phyloP scores from a whole-genome alignment of 176 grass and related monocot species.

The Cenchrus fungigraminus region DNA sequence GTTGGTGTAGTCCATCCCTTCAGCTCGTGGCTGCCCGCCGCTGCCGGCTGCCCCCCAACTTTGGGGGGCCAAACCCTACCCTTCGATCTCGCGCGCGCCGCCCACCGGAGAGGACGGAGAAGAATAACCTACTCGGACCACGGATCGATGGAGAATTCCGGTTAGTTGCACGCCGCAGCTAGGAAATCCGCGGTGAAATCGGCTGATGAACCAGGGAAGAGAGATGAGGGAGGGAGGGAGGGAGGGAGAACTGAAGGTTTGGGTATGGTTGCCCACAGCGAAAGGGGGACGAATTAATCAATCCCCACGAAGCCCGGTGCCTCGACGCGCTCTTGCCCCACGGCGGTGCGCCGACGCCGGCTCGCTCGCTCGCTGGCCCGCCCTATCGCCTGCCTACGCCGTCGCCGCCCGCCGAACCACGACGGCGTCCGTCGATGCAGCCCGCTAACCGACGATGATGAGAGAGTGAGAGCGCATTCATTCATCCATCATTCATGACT shows the following conservation, averaged over 20 bases:
- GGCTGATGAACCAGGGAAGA: background rate
- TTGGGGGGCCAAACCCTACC: background rate
- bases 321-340: background rate
- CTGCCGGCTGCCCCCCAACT: background rate
- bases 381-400: background rate
- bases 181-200: background rate
- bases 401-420: background rate
- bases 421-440: background rate
- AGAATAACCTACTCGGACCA: background rate
- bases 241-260: background rate
- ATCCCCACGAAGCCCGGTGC: background rate
- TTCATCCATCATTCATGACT: no score
- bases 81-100: background rate
- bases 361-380: background rate
- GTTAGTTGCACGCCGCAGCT: background rate
- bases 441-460: no score
- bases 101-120: background rate
- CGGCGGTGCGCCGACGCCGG: background rate
- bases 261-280: background rate
- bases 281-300: background rate
- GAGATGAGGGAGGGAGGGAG: background rate
- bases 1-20: conserved; percentile 73
- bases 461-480: no score
- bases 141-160: background rate
- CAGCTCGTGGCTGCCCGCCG: background rate